Evolutionary conservation across 2,329 filamentous ascomycete species (phyloP).

Genomic region (Ophiostoma novo-ulmi): DNA sequence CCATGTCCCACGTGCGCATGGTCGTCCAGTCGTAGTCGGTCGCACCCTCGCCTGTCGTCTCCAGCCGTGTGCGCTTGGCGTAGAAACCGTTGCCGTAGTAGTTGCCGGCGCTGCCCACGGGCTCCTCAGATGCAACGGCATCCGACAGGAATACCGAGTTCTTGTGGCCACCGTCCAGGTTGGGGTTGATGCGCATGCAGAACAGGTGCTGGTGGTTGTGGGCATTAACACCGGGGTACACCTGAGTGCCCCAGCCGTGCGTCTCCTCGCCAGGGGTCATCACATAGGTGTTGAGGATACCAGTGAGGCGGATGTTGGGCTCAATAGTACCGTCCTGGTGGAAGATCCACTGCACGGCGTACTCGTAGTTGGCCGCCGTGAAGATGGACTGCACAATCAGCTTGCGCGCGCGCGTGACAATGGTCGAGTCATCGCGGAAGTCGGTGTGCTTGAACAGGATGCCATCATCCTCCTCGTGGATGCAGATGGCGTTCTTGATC

Average conservation of each 20-base stretch:
- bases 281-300: slow-evolving; percentile 86
- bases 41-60: slow-evolving; percentile 61
- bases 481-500: slow-evolving; percentile 90
- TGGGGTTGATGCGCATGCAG: slow-evolving; percentile 81
- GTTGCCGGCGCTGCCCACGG: slow-evolving; percentile 76
- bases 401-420: slow-evolving; percentile 80
- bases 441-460: slow-evolving; percentile 93
- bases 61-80: slow-evolving; percentile 74
- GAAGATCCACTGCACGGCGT: slow-evolving; percentile 42
- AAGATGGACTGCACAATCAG: slow-evolving; percentile 87
- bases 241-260: slow-evolving; percentile 83
- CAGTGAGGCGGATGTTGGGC: slow-evolving; percentile 85
- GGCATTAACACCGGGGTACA: slow-evolving; percentile 85
- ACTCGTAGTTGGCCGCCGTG: slow-evolving; percentile 94
- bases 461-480: slow-evolving; percentile 87
- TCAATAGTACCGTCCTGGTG: slow-evolving; percentile 83
- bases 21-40: slow-evolving; percentile 79
- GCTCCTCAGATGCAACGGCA: slow-evolving; percentile 62
- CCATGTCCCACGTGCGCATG: slow-evolving; percentile 83
- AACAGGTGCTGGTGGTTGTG: slow-evolving; percentile 97
- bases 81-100: slow-evolving; percentile 87
- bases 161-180: slow-evolving; percentile 76
- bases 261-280: slow-evolving; percentile 77
- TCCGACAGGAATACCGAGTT: slow-evolving; percentile 86
- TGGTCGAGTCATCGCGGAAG: slow-evolving; percentile 81